Base-by-base conservation (phyloP, 2,329 filamentous ascomycete genomes). In the Penicillium sp. region DNA sequence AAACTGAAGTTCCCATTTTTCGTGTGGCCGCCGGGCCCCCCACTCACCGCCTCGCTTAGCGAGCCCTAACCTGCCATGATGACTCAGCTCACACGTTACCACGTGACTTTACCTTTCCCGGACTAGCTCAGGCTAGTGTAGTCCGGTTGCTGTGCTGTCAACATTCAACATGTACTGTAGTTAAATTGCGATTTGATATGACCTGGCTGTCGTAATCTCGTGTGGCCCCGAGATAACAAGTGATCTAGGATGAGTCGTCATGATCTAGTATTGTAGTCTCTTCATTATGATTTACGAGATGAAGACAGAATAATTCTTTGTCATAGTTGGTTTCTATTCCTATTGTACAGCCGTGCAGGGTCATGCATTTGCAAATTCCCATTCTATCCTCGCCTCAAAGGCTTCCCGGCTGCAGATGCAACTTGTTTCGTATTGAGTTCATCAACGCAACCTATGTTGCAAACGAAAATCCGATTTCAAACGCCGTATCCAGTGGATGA, bases 11-110 rank as follows among this genome's bases (percentile, higher is more conserved):
- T 62, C 63, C 62, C 64, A 69, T 71, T 69, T 74, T 73, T 70
- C 69, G 70, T 74, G 71, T 73, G 71, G 71, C 67, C 65, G 64
- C 66, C 64, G 35, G 63, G 63, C 61, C 63, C 61, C 66, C 62
- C 58, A 59, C 65, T 64, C 65, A 69, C 63, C 65, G 67, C 64
- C 68, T 74, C 70, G 72, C 72, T 74, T 74, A 75, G 71, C 71
- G 68, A 72, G 67, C 70, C 68, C 70, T 73, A 73, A 66, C 62
- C 56, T 56, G 53, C 53, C 54, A 50, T 41, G 45, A 27, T 58
- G 47, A 60, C 48, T 60, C 46, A 54, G 25, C 55, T n/a, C 22
- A 16, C 3, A 16, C 11, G 10, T 4, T 9, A 5, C 5, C 39
- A 41, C 39, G 39, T 41, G 39, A 41, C 16, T 2, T 5, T 5